These are phyloP conservation scores for Amanita rubescens DNA, from an alignment of 768 basidiomycete genomes.

Conservation along the genomic window DNA sequence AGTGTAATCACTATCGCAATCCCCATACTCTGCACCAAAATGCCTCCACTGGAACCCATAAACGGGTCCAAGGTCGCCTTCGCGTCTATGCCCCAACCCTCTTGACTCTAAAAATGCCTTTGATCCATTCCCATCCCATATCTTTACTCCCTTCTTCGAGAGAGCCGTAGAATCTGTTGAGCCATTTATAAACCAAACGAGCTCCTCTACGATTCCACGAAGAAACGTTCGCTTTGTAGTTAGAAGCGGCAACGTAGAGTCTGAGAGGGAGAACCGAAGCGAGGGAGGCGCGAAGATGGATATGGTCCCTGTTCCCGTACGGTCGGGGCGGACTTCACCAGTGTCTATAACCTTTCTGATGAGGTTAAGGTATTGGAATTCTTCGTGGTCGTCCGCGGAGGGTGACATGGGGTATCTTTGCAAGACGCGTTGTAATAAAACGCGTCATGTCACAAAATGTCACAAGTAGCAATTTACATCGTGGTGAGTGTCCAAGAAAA, in stretches of 20 bases:
- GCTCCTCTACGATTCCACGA: constrained; percentile 86
- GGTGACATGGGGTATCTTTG: background rate
- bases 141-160: constrained; percentile 78
- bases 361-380: constrained; percentile 83
- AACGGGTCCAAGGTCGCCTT: constrained; percentile 93
- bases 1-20: constrained; percentile 68
- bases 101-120: constrained; percentile 79
- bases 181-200: constrained; percentile 90
- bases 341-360: constrained; percentile 66
- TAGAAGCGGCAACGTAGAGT: constrained; percentile 74
- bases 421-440: background rate
- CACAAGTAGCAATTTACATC: too few species aligned
- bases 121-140: constrained; percentile 97
- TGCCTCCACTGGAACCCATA: constrained; percentile 98
- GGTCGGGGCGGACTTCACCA: constrained; percentile 78
- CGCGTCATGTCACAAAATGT: background rate
- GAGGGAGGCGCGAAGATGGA: constrained; percentile 88
- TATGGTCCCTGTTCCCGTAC: constrained; percentile 92
- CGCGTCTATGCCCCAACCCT: constrained; percentile 75
- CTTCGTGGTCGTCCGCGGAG: constrained; percentile 51
- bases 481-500: too few species aligned
- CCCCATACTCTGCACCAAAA: constrained; percentile 78
- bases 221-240: constrained; percentile 95
- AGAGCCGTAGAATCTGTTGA: constrained; percentile 75
- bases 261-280: constrained; percentile 80